A percentile compares a stretch with the other conserved stretches of the same genome.
These are phyloP conservation scores for Encephalitozoon intestinalis DNA, from an alignment of 371 early-diverging fungal species.

Conservation along the genomic window DNA sequence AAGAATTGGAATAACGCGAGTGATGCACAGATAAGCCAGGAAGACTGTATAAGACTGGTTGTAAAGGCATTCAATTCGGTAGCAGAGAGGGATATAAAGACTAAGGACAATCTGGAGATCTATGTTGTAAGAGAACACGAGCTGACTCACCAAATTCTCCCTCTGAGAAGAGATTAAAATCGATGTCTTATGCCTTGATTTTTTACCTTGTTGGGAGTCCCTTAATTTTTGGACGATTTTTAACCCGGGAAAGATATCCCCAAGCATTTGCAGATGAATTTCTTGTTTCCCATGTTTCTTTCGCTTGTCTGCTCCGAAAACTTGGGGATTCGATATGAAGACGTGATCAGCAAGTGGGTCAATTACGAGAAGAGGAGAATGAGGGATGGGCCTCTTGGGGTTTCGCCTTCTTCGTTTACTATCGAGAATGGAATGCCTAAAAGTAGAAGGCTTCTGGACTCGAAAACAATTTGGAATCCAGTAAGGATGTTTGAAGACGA, in stretches of 20 bases:
- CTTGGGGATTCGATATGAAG: neutral
- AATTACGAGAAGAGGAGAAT: constrained; percentile 1
- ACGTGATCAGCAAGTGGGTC: neutral
- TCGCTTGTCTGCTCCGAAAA: neutral
- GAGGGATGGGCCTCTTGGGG: neutral
- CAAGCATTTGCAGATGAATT: neutral
- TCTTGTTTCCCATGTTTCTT: neutral
- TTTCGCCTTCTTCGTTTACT: neutral
- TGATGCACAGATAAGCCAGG: constrained; percentile 55
- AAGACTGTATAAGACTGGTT: constrained; percentile 69
- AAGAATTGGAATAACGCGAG: constrained; percentile 56
- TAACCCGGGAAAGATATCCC: neutral
- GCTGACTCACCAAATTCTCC: constrained; percentile 66
- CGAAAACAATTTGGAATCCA: neutral
- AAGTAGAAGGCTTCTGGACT: too few species aligned
- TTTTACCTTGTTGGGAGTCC: neutral
- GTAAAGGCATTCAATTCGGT: constrained; percentile 92
- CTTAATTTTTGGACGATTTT: neutral
- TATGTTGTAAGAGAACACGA: constrained; percentile 74
- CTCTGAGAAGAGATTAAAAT: constrained; percentile 67
- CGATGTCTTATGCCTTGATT: neutral
- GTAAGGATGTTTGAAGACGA: neutral
- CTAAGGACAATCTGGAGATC: constrained; percentile 89
- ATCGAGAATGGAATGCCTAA: neutral
- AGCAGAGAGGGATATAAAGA: constrained; percentile 96